A percentile compares a stretch with the other conserved stretches of the same genome.
Evolutionary conservation across 768 basidiomycete genomes (phyloP).

Genomic region (Amanita jacksonii): DNA sequence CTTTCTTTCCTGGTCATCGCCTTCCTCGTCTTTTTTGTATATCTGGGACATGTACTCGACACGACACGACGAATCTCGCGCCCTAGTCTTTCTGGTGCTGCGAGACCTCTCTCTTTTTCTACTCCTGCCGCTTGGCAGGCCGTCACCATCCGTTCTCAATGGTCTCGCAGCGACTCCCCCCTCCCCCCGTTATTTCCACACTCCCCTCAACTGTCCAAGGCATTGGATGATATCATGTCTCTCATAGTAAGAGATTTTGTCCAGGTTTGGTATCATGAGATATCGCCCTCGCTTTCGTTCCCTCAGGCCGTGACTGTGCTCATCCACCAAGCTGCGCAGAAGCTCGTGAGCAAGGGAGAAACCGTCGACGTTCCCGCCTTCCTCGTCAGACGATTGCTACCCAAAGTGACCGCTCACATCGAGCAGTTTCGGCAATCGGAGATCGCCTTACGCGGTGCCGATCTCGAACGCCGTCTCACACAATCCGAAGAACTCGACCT

Average conservation of each 20-base stretch:
- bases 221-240: constrained; percentile 71
- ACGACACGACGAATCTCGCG: constrained; percentile 20
- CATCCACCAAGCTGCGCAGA: constrained; percentile 55
- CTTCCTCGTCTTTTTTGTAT: constrained; percentile 44
- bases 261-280: constrained; percentile 75
- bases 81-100: constrained; percentile 42
- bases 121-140: constrained; percentile 95
- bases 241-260: constrained; percentile 84
- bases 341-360: constrained; percentile 45
- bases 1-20: constrained; percentile 36
- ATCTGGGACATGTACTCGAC: constrained; percentile 53
- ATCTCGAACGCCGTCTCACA: constrained; percentile 71
- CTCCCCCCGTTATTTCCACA: constrained; percentile 58
- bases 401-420: constrained; percentile 83
- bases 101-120: constrained; percentile 76
- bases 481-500: constrained; percentile 88
- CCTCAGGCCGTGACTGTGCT: constrained; percentile 74
- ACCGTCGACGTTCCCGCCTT: constrained; percentile 66
- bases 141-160: constrained; percentile 79
- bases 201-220: constrained; percentile 55
- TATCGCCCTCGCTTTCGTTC: constrained; percentile 85
- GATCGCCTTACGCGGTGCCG: constrained; percentile 72
- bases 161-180: constrained; percentile 69
- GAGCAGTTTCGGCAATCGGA: constrained; percentile 90
- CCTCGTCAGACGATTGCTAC: constrained; percentile 75